Evolutionary conservation across 2,329 filamentous ascomycete genomes (phyloP).

Genomic region (Fusarium pseudograminearum): DNA sequence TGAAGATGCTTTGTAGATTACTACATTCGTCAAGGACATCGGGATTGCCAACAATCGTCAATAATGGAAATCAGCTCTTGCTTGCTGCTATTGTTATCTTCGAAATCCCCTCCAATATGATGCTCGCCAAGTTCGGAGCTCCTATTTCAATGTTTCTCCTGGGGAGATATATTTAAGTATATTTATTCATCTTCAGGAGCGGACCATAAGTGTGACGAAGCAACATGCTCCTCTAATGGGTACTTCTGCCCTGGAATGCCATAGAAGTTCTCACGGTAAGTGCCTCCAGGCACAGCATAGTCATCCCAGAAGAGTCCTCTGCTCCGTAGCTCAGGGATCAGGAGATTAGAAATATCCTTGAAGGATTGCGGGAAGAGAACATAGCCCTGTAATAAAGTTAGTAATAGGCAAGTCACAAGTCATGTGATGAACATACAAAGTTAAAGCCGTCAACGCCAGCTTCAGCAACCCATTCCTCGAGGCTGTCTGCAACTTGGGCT

Average conservation of each 20-base stretch:
- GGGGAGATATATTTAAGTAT: neutral
- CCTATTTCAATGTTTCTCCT: neutral
- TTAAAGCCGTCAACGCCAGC: slow-evolving; percentile 82
- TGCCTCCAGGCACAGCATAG: slow-evolving; percentile 58
- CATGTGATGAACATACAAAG: slow-evolving; percentile 52
- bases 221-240: neutral
- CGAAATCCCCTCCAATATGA: neutral
- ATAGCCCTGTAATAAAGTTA: slow-evolving; percentile 13
- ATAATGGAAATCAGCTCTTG: neutral
- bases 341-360: slow-evolving; percentile 71
- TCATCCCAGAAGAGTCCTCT: slow-evolving; percentile 67
- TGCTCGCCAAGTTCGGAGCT: neutral
- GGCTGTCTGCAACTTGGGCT: slow-evolving; percentile 72
- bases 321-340: slow-evolving; percentile 68
- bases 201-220: neutral
- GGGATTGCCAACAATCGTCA: neutral
- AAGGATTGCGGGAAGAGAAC: slow-evolving; percentile 68
- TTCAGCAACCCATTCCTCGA: slow-evolving; percentile 76
- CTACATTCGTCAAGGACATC: neutral
- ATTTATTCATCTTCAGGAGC: neutral
- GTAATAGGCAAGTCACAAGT: neutral
- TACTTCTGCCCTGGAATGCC: slow-evolving; percentile 21
- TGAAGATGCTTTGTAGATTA: no score
- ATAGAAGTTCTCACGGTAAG: slow-evolving; percentile 59
- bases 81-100: neutral